Base-by-base conservation (phyloP, 345 rosid species). In the Gossypium sturtianum region DNA sequence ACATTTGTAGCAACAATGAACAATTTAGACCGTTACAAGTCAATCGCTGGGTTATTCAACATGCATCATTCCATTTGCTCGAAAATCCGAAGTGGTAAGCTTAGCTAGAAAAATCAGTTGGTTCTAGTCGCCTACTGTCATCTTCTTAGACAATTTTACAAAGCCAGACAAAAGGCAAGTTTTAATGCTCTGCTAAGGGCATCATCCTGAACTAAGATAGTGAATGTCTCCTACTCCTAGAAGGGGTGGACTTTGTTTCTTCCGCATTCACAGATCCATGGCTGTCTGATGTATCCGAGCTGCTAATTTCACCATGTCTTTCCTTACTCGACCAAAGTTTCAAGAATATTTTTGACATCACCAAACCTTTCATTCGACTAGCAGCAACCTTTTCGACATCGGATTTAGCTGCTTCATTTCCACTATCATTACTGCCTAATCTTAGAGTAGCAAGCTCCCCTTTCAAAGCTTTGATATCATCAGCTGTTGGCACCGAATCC, bases 401-500 rank as follows among this genome's bases (percentile, higher is more conserved):
- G 25, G 19, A 52, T 79, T 82, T 81, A 58, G 70, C 69, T n/a
- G 74, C 69, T 25, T 78, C 68, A 34, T 78, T 83, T 38, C 63
- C 72, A 17, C 79, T 66, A 62, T 76, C 73, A 20, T 70, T 38
- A 2, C 79, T 41, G 7, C 76, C 75, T 61, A 82, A 67, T 66
- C 86, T 86, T 25, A 86, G 84, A 53, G 79, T 72, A 12, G 89
- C 86, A 43, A 91, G 80, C 71, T 86, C 94, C 8, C 97, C 91
- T 81, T 89, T 91, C 76, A 90, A 78, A 3, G 95, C 87, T 81
- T 83, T 87, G 56, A 92, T 77, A 69, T 87, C 95, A 66, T 90
- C 95, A 0, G 87, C 90, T 67, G 92, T 87, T 12, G 95, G 89
- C 9, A 88, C 80, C 0, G 91, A 87, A 71, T 91, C 98, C 96